These are phyloP conservation scores for Ogataea nakhonphanomensis DNA, from an alignment of 805 yeast genomes.

Conservation along the genomic window DNA sequence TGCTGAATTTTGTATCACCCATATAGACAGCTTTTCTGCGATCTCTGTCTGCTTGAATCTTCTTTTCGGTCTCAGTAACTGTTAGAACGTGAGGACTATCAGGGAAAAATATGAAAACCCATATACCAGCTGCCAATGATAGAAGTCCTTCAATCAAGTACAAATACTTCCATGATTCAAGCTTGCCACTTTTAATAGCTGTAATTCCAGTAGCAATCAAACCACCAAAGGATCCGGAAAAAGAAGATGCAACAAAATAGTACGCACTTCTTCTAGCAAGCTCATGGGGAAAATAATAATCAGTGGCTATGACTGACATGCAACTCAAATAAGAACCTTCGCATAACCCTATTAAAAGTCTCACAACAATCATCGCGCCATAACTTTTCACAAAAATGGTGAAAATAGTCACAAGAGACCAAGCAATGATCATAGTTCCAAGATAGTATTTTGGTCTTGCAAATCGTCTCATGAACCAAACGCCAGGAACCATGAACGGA, in stretches of 20 bases:
- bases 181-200: constrained; percentile 36
- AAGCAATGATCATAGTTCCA: too few relatives aligned
- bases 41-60: constrained; percentile 2
- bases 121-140: constrained; percentile 6
- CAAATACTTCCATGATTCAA: constrained; percentile 47
- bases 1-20: constrained; percentile 9
- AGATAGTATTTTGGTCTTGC: too few relatives aligned
- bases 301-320: constrained; percentile 32
- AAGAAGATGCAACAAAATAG: constrained; percentile 34
- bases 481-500: constrained; percentile 43
- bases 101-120: constrained; percentile 5
- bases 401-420: too few relatives aligned
- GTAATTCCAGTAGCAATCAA: constrained; percentile 35
- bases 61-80: constrained; percentile 2
- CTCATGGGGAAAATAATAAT: constrained; percentile 38
- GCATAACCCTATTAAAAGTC: constrained; percentile 37
- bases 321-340: constrained; percentile 40
- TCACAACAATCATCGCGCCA: constrained; percentile 26
- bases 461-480: constrained; percentile 35
- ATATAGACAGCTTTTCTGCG: constrained; percentile 1
- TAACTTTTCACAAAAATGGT: too few relatives aligned
- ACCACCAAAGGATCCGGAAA: constrained; percentile 37
- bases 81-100: constrained; percentile 3
- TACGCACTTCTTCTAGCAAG: constrained; percentile 35
- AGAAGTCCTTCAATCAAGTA: constrained; percentile 44